A percentile compares a stretch with the other conserved stretches of the same genome.
Conservation (phyloP, 1,284 basidiomycete genomes). For the Tremellales sp. region DNA sequence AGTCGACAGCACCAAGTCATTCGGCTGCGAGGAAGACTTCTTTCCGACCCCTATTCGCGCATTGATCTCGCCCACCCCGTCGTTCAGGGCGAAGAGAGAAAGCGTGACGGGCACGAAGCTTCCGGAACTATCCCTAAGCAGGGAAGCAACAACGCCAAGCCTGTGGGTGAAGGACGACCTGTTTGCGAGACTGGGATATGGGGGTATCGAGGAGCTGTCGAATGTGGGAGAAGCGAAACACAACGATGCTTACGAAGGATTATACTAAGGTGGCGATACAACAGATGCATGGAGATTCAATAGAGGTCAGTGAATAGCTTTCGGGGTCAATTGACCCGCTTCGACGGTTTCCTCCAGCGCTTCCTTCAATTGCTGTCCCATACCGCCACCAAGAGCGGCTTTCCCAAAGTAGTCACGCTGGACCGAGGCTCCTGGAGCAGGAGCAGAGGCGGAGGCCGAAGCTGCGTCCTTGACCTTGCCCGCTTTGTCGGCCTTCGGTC, state of each 20-base stretch:
- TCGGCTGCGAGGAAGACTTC: too few species aligned
- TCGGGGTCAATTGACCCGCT: conserved; percentile 1
- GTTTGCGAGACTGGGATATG: too few species aligned
- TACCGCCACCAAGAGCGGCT: not conserved
- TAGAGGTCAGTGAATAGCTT: too few species aligned
- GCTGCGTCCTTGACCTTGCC: conserved; percentile 9
- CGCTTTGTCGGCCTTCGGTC: conserved; percentile 69
- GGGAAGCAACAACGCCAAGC: conserved; percentile 5
- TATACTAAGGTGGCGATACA: too few species aligned
- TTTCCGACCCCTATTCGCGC: too few species aligned
- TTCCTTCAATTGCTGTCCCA: not conserved
- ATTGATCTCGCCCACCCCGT: too few species aligned
- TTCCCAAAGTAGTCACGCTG: conserved; percentile 31
- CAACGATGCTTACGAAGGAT: too few species aligned
- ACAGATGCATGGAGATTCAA: too few species aligned
- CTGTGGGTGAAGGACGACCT: conserved; percentile 9
- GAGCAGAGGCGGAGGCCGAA: not conserved
- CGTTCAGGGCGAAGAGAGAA: not conserved
- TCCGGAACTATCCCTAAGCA: not conserved
- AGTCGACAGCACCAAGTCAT: too few species aligned
- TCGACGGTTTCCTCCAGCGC: conserved; percentile 1
- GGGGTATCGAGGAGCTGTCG: too few species aligned
- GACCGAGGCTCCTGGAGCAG: not conserved
- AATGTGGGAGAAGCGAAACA: too few species aligned
- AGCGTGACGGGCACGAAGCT: not conserved